These are phyloP conservation scores for Podaxis carcinomalis DNA, from an alignment of 768 basidiomycete genomes.

Conservation along the genomic window DNA sequence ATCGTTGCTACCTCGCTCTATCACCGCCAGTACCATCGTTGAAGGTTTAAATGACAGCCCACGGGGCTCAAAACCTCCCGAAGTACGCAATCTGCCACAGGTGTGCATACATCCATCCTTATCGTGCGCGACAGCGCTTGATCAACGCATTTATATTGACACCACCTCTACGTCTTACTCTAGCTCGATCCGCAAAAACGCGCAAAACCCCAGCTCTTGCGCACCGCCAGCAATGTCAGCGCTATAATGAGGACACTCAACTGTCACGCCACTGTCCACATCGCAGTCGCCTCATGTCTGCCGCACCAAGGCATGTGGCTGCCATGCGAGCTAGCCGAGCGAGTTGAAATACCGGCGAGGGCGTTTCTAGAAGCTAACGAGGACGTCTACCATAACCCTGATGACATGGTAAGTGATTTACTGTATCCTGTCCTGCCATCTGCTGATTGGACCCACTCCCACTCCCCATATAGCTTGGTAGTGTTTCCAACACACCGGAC, in stretches of 20 bases:
- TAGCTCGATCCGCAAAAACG: slow-evolving; percentile 9
- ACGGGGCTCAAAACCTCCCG: neutral
- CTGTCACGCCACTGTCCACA: slow-evolving; percentile 2
- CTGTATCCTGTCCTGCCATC: neutral
- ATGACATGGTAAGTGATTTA: slow-evolving; percentile 17
- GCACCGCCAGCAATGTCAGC: neutral
- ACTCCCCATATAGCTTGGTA: slow-evolving; percentile 14
- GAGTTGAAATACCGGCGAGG: slow-evolving; percentile 6
- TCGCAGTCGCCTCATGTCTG: slow-evolving; percentile 13
- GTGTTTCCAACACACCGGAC: slow-evolving; percentile 2
- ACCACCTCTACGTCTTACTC: slow-evolving; percentile 3
- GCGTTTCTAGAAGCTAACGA: slow-evolving; percentile 2
- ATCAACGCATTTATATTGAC: neutral
- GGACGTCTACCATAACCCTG: slow-evolving; percentile 9
- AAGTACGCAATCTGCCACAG: neutral
- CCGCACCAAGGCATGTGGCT: slow-evolving; percentile 13
- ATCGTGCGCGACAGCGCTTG: neutral
- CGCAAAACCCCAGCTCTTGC: slow-evolving; percentile 1
- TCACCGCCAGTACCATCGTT: neutral
- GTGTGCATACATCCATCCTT: slow-evolving; percentile 1
- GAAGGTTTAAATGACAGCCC: neutral
- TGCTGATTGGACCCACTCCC: neutral
- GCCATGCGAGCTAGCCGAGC: neutral
- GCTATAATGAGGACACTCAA: neutral
- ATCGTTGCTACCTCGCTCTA: neutral